Evolutionary conservation across 2,329 filamentous ascomycete species (phyloP).

Genomic region (Venturia effusa): DNA sequence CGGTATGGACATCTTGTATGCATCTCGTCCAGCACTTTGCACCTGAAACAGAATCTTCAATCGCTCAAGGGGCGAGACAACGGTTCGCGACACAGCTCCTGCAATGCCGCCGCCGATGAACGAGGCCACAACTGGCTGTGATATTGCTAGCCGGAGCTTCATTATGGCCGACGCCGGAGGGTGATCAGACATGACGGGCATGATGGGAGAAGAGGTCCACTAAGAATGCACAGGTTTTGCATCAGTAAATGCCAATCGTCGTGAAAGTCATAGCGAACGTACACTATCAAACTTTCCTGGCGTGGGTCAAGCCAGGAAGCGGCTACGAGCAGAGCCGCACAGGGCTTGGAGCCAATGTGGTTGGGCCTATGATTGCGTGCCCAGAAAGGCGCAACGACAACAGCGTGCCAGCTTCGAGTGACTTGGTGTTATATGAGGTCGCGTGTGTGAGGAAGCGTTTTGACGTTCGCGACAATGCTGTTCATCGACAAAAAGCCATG

Average conservation of each 20-base stretch:
- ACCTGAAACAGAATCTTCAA: constrained; percentile 98
- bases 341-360: neutral
- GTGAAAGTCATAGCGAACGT: neutral
- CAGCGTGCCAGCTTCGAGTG: neutral
- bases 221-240: neutral
- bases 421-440: neutral
- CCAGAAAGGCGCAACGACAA: neutral
- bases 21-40: constrained; percentile 78
- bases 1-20: constrained; percentile 85
- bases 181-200: constrained; percentile 6
- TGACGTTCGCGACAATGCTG: neutral
- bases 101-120: constrained; percentile 92
- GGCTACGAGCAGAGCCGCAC: constrained; percentile 3
- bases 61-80: constrained; percentile 90
- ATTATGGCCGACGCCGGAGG: neutral
- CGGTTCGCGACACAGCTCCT: constrained; percentile 92
- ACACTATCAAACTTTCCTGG: neutral
- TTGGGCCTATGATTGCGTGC: neutral
- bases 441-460: neutral
- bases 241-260: neutral
- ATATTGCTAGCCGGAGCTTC: constrained; percentile 5
- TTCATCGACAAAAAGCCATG: neutral
- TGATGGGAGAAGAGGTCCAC: neutral
- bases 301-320: neutral
- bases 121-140: constrained; percentile 78